Percentiles rank a stretch among this genome's conserved stretches.
phyloP scores from a whole-genome alignment of 805 yeast genomes.

The Jamesozyma spencerorum region DNA sequence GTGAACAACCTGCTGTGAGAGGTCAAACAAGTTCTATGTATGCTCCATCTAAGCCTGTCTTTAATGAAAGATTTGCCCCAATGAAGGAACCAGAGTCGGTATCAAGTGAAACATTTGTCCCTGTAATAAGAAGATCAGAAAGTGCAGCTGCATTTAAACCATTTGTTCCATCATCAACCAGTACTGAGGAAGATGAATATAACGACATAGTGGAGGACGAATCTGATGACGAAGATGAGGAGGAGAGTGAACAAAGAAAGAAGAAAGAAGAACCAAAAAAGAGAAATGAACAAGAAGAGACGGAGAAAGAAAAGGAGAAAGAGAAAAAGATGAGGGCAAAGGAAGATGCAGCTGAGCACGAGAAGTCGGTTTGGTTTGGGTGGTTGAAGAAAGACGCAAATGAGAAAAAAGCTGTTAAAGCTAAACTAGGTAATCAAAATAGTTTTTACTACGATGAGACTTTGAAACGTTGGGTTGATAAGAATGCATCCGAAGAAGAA shows the following conservation, averaged over 20 bases:
- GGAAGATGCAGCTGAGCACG: slow-evolving; percentile 16
- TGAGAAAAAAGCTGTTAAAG: slow-evolving; percentile 69
- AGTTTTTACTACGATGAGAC: slow-evolving; percentile 74
- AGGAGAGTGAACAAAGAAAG: not conserved
- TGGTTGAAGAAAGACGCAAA: slow-evolving; percentile 57
- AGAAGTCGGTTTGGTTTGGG: slow-evolving; percentile 37
- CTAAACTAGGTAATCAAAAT: slow-evolving; percentile 70
- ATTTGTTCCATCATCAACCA: slow-evolving; percentile 13
- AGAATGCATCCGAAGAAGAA: slow-evolving; percentile 56
- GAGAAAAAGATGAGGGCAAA: slow-evolving; percentile 10
- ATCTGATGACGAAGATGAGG: slow-evolving; percentile 30
- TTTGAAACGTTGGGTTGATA: slow-evolving; percentile 79
- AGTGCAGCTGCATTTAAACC: slow-evolving; percentile 6
- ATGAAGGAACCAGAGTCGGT: slow-evolving; percentile 15
- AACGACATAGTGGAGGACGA: slow-evolving; percentile 39
- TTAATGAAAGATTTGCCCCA: slow-evolving; percentile 15
- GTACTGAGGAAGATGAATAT: slow-evolving; percentile 27
- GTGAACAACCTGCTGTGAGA: too few species aligned
- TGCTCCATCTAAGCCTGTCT: not conserved
- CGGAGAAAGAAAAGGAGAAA: slow-evolving; percentile 20
- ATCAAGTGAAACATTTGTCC: slow-evolving; percentile 18
- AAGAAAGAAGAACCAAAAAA: not conserved
- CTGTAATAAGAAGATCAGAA: slow-evolving; percentile 21
- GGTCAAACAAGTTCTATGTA: too few species aligned
- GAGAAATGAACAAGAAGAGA: slow-evolving; percentile 9